Conservation (phyloP, 768 basidiomycete genomes). For the Cantharellus anzutake region DNA sequence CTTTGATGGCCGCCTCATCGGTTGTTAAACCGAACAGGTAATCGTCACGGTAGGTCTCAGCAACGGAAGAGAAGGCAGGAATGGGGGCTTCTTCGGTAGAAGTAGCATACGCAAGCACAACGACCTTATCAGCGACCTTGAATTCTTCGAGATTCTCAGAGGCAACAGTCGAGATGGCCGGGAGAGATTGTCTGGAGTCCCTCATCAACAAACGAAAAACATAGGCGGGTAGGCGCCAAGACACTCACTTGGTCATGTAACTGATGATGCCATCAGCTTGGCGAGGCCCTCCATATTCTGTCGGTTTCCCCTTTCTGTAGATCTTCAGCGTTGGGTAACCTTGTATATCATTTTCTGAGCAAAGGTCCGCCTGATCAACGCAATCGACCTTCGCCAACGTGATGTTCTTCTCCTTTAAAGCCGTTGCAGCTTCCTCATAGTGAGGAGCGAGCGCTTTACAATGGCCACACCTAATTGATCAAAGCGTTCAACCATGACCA, state of each 20-base stretch:
- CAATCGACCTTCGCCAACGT: constrained; percentile 95
- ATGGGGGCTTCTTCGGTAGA: constrained; percentile 52
- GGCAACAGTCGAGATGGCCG: constrained; percentile 76
- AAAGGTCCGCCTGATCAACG: constrained; percentile 83
- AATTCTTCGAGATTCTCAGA: constrained; percentile 64
- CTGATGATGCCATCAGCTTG: constrained; percentile 91
- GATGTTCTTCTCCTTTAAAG: constrained; percentile 77
- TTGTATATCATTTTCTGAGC: constrained; percentile 68
- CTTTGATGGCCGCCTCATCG: constrained; percentile 46
- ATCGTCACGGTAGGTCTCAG: constrained; percentile 77
- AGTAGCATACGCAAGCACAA: constrained; percentile 67
- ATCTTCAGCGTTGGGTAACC: constrained; percentile 96
- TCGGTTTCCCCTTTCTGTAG: constrained; percentile 63
- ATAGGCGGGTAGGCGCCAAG: not conserved
- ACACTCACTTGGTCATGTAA: constrained; percentile 88
- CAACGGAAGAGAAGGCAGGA: constrained; percentile 56
- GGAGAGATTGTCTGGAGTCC: constrained; percentile 59
- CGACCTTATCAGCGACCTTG: constrained; percentile 74
- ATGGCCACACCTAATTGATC: constrained; percentile 60
- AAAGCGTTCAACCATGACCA: not conserved
- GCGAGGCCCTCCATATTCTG: constrained; percentile 74
- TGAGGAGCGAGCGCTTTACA: constrained; percentile 91
- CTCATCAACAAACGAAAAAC: constrained; percentile 10
- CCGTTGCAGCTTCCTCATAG: constrained; percentile 85
- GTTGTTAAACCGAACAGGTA: constrained; percentile 81